phyloP scores from a whole-genome alignment of 768 basidiomycete genomes.

The Pleurotus citrinopileatus region DNA sequence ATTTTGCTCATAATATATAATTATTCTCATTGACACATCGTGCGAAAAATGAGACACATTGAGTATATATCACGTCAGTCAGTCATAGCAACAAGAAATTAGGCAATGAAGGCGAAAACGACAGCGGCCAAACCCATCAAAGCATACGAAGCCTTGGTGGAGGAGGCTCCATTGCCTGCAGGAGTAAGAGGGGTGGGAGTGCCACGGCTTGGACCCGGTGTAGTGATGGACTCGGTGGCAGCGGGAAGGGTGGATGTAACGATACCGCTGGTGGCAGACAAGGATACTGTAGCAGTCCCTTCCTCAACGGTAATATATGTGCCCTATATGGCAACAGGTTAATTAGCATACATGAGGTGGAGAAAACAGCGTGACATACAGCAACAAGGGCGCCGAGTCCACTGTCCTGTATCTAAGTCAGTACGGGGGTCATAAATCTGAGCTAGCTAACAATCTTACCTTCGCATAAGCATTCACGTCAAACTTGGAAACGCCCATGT shows the following conservation, averaged over 20 bases:
- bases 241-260: conserved; percentile 52
- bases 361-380: conserved; percentile 28
- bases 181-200: not conserved
- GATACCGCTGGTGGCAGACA: conserved; percentile 63
- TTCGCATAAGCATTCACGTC: conserved; percentile 56
- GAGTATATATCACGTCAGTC: too few species aligned
- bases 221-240: not conserved
- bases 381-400: conserved; percentile 61
- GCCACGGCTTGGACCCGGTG: not conserved
- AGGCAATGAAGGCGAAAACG: not conserved
- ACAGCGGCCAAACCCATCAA: not conserved
- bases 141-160: not conserved
- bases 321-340: conserved; percentile 33
- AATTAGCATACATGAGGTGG: not conserved
- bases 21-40: not conserved
- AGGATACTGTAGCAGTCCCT: conserved; percentile 51
- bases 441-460: conserved; percentile 31
- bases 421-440: not conserved
- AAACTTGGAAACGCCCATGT: conserved; percentile 51
- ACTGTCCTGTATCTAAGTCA: conserved; percentile 34
- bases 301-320: conserved; percentile 75
- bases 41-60: not conserved
- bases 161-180: not conserved
- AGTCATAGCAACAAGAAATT: not conserved
- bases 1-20: not conserved